These are phyloP conservation scores for Cardiospermum halicacabum DNA, from an alignment of 345 rosid species.

Conservation along the genomic window DNA sequence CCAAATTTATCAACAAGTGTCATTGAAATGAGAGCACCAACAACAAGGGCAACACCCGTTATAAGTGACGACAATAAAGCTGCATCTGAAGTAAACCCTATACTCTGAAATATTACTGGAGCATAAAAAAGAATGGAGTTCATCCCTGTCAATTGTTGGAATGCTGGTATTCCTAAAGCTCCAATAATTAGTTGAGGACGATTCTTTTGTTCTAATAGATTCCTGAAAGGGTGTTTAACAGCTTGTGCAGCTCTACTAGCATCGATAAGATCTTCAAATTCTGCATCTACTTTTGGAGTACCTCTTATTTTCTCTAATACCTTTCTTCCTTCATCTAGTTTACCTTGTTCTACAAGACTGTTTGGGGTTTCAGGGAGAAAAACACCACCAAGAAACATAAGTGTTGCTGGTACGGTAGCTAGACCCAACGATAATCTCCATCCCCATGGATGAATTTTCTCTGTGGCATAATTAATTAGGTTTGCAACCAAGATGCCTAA, in stretches of 20 bases:
- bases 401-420: constrained; percentile 55
- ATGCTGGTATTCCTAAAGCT: constrained; percentile 70
- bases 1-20: constrained; percentile 62
- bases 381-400: constrained; percentile 68
- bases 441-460: constrained; percentile 82
- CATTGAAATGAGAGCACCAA: constrained; percentile 66
- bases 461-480: constrained; percentile 64
- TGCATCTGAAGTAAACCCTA: constrained; percentile 70
- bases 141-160: constrained; percentile 82
- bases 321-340: constrained; percentile 48
- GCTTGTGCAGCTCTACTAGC: constrained; percentile 69
- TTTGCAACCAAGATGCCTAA: constrained; percentile 71
- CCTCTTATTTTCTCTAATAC: constrained; percentile 68
- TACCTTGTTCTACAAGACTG: constrained; percentile 82
- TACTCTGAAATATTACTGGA: constrained; percentile 77
- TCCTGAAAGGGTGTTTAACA: constrained; percentile 65
- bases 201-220: constrained; percentile 53
- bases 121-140: constrained; percentile 85
- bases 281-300: constrained; percentile 59
- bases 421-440: constrained; percentile 79
- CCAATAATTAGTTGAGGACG: constrained; percentile 70
- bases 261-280: constrained; percentile 66
- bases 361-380: constrained; percentile 74
- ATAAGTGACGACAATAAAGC: constrained; percentile 57
- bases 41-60: constrained; percentile 53